Conservation (phyloP, 2,329 filamentous ascomycete species). For the Westerdykella ornata region DNA sequence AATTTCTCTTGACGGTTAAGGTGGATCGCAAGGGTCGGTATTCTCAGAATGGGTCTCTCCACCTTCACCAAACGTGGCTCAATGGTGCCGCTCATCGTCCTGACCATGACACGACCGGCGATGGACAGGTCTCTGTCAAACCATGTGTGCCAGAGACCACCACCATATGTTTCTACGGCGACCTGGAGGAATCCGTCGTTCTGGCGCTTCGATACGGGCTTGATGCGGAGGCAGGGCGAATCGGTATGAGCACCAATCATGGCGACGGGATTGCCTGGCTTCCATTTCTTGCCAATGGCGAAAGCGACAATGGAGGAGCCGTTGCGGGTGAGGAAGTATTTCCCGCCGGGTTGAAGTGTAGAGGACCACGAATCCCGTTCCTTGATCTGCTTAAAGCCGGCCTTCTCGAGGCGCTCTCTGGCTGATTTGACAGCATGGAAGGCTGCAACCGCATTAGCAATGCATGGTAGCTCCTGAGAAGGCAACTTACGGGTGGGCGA, state of each 20-base stretch:
- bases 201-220: conserved; percentile 87
- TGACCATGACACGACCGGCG: conserved; percentile 80
- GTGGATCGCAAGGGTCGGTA: conserved; percentile 91
- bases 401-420: conserved; percentile 66
- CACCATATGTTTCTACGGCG: conserved; percentile 93
- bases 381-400: conserved; percentile 81
- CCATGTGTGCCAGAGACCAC: conserved; percentile 96
- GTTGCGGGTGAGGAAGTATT: conserved; percentile 95
- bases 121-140: conserved; percentile 92
- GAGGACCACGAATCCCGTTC: conserved; percentile 86
- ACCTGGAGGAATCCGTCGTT: conserved; percentile 86
- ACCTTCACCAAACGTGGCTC: conserved; percentile 83
- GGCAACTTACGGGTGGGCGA: conserved; percentile 75
- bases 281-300: conserved; percentile 84
- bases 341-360: conserved; percentile 74
- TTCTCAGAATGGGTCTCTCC: conserved; percentile 80
- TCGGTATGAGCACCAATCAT: conserved; percentile 97
- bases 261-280: conserved; percentile 78
- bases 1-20: conserved; percentile 81
- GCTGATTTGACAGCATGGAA: conserved; percentile 88
- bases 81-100: conserved; percentile 64
- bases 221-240: conserved; percentile 83
- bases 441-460: conserved; percentile 49
- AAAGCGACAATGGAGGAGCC: conserved; percentile 88
- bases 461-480: not conserved